Evolutionary conservation across 2,329 filamentous ascomycete species (phyloP), one percentile per base, ranked within the genome.

Genomic region (Alternaria atra): DNA sequence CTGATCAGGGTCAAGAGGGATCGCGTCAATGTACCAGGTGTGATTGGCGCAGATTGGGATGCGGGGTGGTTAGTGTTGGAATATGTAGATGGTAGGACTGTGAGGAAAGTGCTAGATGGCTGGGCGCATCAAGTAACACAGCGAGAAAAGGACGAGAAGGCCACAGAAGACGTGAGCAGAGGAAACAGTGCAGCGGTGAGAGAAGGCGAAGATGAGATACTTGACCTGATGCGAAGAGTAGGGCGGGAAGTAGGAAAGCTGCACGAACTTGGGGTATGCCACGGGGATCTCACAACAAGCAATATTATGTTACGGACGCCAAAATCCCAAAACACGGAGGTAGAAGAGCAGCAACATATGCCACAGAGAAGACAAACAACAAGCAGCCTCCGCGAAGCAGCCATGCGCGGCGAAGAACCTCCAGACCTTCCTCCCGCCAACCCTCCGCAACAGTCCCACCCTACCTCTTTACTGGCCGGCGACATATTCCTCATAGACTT

Each of bases 261-360:
- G 83, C 95, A 99, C 83, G 86, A 85, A 55, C 85, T 89, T n/a
- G 94, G 94, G 15, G 87, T 98, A 57, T 89, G 97, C 60, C 95
- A 99, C 81, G 95, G 95, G 40, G 95, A 99, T 81, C 80, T 99
- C 81, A 99, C 95, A 62, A 99, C 94, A 65, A 97, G 94, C 81
- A 99, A 99, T 80, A 85, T 99, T 82, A 97, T 99, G 90, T 77
- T 98, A 68, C 65, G 66, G 9, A 55, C 43, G 20, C 30, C 50
- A 4, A 52, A 48, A 42, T 32, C 42, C 3, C 10, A 47, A 23
- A 20, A 10, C 15, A 37, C 55, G 3, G 20, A 52, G 46, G 8
- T 32, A 34, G 20, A 48, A 54, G 32, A 50, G 8, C 46, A 50
- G 20, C 32, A 25, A n/a, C 20, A 34, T 12, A 37, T 15, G 9